Evolutionary conservation across 23 red algal genomes (phyloP).

Genomic region (Gracilaria domingensis): DNA sequence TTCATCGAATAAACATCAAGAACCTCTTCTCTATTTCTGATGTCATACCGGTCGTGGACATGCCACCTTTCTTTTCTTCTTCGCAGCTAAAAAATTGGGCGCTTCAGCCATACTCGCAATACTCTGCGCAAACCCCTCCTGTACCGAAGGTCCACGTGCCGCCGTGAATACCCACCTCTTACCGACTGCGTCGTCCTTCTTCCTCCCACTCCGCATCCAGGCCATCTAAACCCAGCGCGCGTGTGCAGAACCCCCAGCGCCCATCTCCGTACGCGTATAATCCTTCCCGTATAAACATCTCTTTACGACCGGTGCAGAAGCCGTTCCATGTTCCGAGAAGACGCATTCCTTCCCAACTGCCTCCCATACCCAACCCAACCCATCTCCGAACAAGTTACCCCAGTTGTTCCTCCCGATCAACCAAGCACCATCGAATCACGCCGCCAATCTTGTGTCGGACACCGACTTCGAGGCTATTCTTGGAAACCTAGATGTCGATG

Average conservation of each 20-base stretch:
- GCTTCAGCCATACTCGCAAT: neutral
- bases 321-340: neutral
- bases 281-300: neutral
- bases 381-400: no score
- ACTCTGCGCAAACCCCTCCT: neutral
- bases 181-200: neutral
- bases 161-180: neutral
- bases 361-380: neutral
- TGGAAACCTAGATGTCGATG: conserved; percentile 49
- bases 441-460: neutral
- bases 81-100: neutral
- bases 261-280: no score
- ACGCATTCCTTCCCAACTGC: neutral
- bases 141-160: neutral
- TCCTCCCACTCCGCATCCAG: neutral
- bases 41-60: no score
- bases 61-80: neutral
- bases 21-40: no score
- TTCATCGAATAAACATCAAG: neutral
- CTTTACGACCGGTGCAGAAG: neutral
- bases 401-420: neutral
- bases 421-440: neutral
- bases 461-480: conserved; percentile 17
- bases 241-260: neutral
- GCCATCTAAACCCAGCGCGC: no score